Base-by-base conservation (phyloP, 352 stramenopile species). In the Thraustochytrium striatum region DNA sequence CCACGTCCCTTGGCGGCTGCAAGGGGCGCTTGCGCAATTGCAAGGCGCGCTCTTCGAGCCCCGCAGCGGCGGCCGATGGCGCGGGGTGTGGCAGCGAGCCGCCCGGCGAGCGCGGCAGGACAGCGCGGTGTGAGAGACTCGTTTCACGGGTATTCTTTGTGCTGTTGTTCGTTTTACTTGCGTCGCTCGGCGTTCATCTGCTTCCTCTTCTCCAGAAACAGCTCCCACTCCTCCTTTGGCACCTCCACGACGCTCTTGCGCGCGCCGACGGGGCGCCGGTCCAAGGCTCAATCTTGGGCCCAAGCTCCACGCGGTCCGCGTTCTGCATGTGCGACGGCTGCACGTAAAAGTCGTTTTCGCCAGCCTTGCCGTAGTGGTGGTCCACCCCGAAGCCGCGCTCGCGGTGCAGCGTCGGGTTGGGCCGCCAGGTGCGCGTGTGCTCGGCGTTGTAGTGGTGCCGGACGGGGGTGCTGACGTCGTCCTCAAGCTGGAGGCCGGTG, bases 301-400 rank as follows among this genome's bases (percentile, higher is more conserved):
- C 55, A 35, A 28, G n/a, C 36, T 69, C 70, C 43, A 79, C 50
- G 16, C 47, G 43, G 16, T 65, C 13, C 21, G 70, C 57, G 39
- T 47, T 53, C 11, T 30, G 28, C 5, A 80, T 13, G 58, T 25
- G 21, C 21, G 57, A 57, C 11, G 70, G 70, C 58, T 80, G 70
- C 8, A 75, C 70, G 58, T 80, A 80, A 25, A 65, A 80, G 32
- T 69, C 58, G 58, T 80, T 80, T 7, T 35, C 57, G 55, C 58
- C 70, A 32, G 35, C 70, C 58, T 80, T 80, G 41, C 16, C 57
- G 28, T 35, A 80, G 58, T 55, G 41, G 58, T 80, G 58, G 58
- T 70, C 58, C 11, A 80, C 41, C 13, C 58, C 58, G 58, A 47
- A 55, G 41, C 70, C 70, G 25, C 70, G 70, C 58, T 80, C 70